phyloP scores from a whole-genome alignment of 1,139 yeast genomes.

The Suhomyces bolitotheri region DNA sequence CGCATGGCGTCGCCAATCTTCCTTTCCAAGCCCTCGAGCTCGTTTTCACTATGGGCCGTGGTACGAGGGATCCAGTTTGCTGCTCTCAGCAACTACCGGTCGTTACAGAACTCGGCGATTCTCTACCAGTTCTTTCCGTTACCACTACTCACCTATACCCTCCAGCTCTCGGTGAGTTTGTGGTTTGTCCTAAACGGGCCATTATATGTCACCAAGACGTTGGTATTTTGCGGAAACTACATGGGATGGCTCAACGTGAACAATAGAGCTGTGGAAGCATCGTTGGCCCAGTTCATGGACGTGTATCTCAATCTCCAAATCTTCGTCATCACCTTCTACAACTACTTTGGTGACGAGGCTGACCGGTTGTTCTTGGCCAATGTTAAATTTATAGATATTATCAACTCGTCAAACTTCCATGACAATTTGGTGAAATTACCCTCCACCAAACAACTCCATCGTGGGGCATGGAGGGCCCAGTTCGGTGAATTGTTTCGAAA shows the following conservation, averaged over 20 bases:
- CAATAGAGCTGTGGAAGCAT: neutral
- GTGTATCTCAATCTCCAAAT: conserved; percentile 46
- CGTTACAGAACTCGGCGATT: conserved; percentile 36
- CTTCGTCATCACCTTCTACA: conserved; percentile 38
- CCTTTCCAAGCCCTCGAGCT: conserved; percentile 46
- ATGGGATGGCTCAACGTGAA: conserved; percentile 1
- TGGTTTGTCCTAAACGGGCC: conserved; percentile 13
- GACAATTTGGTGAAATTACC: conserved; percentile 18
- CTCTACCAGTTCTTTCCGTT: conserved; percentile 1
- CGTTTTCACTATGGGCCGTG: conserved; percentile 49
- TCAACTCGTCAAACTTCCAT: conserved; percentile 25
- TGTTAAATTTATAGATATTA: conserved; percentile 41
- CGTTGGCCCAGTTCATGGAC: conserved; percentile 10
- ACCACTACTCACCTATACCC: conserved; percentile 3
- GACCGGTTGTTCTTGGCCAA: conserved; percentile 43
- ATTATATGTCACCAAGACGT: conserved; percentile 11
- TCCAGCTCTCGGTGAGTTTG: conserved; percentile 27
- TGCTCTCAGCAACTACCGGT: conserved; percentile 48
- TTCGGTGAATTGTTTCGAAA: conserved; percentile 13
- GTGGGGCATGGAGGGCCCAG: conserved; percentile 3
- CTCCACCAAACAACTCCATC: neutral
- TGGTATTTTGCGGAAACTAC: conserved; percentile 7
- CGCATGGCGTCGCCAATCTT: conserved; percentile 52
- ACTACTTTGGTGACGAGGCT: conserved; percentile 39
- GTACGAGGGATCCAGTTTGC: conserved; percentile 58